A percentile compares a stretch with the other conserved stretches of the same genome.
phyloP scores from a whole-genome alignment of 805 yeast genomes.

The Monosporozyma servazzii region DNA sequence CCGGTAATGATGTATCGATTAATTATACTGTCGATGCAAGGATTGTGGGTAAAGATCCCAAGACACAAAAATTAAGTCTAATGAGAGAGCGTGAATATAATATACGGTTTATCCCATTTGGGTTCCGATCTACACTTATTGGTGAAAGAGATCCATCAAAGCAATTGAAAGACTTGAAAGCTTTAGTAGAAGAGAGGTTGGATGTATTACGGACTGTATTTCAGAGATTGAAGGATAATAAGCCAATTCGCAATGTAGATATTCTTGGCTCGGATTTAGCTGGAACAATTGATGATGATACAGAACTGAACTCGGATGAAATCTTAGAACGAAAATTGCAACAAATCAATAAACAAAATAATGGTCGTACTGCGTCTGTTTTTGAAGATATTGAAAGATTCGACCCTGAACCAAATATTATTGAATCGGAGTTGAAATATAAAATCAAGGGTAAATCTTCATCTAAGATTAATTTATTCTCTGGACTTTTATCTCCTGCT shows the following conservation, averaged over 20 bases:
- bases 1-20: conserved; percentile 31
- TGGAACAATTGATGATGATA: conserved; percentile 18
- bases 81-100: conserved; percentile 16
- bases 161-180: conserved; percentile 9
- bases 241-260: conserved; percentile 11
- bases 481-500: conserved; percentile 1
- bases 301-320: conserved; percentile 16
- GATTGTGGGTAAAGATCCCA: conserved; percentile 38
- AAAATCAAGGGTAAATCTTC: conserved; percentile 6
- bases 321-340: conserved; percentile 20
- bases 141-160: conserved; percentile 7
- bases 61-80: conserved; percentile 13
- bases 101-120: conserved; percentile 26
- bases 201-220: conserved; percentile 9
- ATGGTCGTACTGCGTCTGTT: not conserved
- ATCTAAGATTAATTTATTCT: not conserved
- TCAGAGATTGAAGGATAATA: conserved; percentile 8
- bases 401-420: conserved; percentile 1
- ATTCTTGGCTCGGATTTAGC: conserved; percentile 23
- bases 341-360: conserved; percentile 9
- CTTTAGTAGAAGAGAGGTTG: conserved; percentile 11
- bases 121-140: conserved; percentile 10
- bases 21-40: conserved; percentile 47
- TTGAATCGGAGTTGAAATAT: conserved; percentile 15
- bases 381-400: conserved; percentile 4